Evolutionary conservation across 2,329 filamentous ascomycete species (phyloP).

Genomic region (Arthrinium puccinioides): DNA sequence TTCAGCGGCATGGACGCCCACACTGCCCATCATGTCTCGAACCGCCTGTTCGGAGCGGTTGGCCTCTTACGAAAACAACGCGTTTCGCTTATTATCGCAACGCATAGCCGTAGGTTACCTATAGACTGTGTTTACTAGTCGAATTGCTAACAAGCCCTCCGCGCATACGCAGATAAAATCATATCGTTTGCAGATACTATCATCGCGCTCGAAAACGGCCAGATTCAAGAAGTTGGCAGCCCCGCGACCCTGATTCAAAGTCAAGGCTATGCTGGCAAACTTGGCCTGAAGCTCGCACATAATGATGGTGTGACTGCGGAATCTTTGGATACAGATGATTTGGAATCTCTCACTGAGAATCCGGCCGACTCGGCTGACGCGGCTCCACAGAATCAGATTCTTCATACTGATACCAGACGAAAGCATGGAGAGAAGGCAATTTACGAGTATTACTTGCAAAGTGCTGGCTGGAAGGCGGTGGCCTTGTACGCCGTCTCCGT

Average conservation of each 20-base stretch:
- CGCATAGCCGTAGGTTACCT: conserved; percentile 6
- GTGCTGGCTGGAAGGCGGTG: not conserved
- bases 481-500: not conserved
- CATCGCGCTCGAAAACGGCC: not conserved
- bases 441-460: not conserved
- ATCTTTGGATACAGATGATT: too few species aligned
- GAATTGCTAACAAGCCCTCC: too few species aligned
- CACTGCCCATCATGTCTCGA: conserved; percentile 1
- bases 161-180: not conserved
- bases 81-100: conserved; percentile 7
- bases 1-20: conserved; percentile 15
- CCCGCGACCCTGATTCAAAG: not conserved
- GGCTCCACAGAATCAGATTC: too few species aligned
- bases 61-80: conserved; percentile 6
- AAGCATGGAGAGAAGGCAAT: not conserved
- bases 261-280: too few species aligned
- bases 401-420: not conserved
- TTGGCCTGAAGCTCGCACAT: too few species aligned
- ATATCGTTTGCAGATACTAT: not conserved
- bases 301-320: too few species aligned
- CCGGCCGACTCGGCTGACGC: too few species aligned
- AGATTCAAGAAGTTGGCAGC: not conserved
- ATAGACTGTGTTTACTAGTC: too few species aligned
- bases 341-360: too few species aligned
- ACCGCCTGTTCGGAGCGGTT: conserved; percentile 4